Evolutionary conservation across 2,329 filamentous ascomycete genomes (phyloP), one percentile per base, ranked within the genome.

Genomic region (Cordyceps farinosa): DNA sequence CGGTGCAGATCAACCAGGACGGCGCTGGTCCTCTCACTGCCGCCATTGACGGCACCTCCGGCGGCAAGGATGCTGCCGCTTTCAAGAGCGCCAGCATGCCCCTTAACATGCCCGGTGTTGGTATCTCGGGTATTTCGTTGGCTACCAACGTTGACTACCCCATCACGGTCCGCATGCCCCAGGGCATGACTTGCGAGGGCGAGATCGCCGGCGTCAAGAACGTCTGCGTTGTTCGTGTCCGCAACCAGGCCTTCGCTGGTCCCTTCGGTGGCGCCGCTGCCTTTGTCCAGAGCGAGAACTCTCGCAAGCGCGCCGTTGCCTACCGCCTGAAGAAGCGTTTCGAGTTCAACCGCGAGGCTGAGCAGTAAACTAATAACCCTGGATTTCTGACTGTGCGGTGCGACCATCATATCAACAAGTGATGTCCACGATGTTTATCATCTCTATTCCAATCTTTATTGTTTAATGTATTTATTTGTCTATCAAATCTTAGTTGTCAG

Each of bases 241-340:
- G 84, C 71, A 89, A 89, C 76, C 68, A 73, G 8, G 83, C 85
- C 7, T 72, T 80, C 22, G 84, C 85, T 5, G 85, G 85, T 9
- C 86, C 86, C 50, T 88, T 88, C 66, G 85, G 86, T 70, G 85
- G 86, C 63, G 83, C 82, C 10, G 84, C 80, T 38, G 85, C 84
- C 30, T 88, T 88, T 73, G 86, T 83, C 8, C 82, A 85, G 78
- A 80, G 78, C 61, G 55, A 80, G 9, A 80, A 77, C 5, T 81
- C 80, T 42, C 79, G 80, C 77, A 87, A 86, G 82, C 78, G 84
- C 53, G 83, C 84, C 45, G 74, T 87, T 59, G 82, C 81, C 69
- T 85, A 44, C 48, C 54, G 48, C 15, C 40, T 51, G 44, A 63
- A 63, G 61, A 63, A 63, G 61, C 61, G 61, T 5, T 61, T n/a